Evolutionary conservation across 768 basidiomycete species (phyloP).

Genomic region (Boletus tomentosulus): DNA sequence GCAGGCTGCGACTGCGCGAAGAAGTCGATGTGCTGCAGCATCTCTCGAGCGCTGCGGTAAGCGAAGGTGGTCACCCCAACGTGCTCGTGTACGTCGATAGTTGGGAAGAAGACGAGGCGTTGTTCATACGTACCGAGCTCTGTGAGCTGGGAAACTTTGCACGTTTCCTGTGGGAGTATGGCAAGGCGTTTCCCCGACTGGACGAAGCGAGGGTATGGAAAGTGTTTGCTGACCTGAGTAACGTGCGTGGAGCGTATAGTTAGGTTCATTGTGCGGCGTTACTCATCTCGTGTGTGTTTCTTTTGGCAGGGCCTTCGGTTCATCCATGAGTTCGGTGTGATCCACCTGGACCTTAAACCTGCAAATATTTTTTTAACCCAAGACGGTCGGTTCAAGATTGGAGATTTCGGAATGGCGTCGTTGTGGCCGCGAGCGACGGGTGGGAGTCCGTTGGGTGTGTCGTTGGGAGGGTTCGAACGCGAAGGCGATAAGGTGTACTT

Average conservation of each 20-base stretch:
- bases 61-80: slow-evolving; percentile 56
- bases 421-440: slow-evolving; percentile 67
- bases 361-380: slow-evolving; percentile 92
- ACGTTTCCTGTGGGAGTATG: slow-evolving; percentile 88
- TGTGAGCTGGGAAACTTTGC: slow-evolving; percentile 92
- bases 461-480: slow-evolving; percentile 67
- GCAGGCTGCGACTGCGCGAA: slow-evolving; percentile 80
- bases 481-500: slow-evolving; percentile 98
- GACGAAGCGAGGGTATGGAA: slow-evolving; percentile 97
- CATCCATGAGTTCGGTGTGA: slow-evolving; percentile 83
- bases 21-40: slow-evolving; percentile 91
- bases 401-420: slow-evolving; percentile 99
- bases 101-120: slow-evolving; percentile 87
- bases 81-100: slow-evolving; percentile 88
- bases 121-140: slow-evolving; percentile 93
- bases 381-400: slow-evolving; percentile 89
- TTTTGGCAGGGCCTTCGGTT: slow-evolving; percentile 70
- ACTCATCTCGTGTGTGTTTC: slow-evolving; percentile 17
- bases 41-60: slow-evolving; percentile 42
- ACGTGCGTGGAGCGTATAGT: slow-evolving; percentile 51
- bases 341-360: slow-evolving; percentile 96
- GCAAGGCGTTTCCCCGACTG: slow-evolving; percentile 73
- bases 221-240: slow-evolving; percentile 83
- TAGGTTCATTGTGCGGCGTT: slow-evolving; percentile 23
- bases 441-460: slow-evolving; percentile 34